Evolutionary conservation across 2,329 filamentous ascomycete genomes (phyloP).

Genomic region (Aspergillus calidoustus): DNA sequence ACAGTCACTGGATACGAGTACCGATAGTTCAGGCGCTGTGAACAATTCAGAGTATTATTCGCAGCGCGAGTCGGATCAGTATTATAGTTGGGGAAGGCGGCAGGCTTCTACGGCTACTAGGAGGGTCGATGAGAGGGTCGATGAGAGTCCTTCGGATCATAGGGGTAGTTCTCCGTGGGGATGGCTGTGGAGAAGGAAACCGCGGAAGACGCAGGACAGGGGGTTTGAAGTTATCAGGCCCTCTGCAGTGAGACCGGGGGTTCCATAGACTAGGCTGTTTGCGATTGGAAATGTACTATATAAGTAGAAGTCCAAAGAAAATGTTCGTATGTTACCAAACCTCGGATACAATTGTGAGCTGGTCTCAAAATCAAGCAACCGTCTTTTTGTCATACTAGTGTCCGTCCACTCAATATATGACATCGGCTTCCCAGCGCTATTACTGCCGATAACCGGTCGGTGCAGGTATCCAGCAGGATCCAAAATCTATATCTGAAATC

Average conservation of each 20-base stretch:
- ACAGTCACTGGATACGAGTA: neutral
- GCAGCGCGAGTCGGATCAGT: neutral
- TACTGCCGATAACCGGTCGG: too few species aligned
- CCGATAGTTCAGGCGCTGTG: neutral
- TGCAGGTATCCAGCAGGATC: too few species aligned
- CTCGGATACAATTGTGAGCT: too few species aligned
- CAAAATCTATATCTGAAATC: too few species aligned
- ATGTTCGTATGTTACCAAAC: too few species aligned
- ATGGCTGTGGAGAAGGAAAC: neutral
- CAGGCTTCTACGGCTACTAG: neutral
- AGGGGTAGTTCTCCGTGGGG: neutral
- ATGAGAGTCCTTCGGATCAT: neutral
- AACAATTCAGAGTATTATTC: neutral
- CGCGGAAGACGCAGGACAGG: neutral
- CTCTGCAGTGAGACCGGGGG: neutral
- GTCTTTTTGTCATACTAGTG: too few species aligned
- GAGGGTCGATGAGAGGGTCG: too few species aligned
- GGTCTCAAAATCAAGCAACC: too few species aligned
- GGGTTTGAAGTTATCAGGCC: slow-evolving; percentile 5
- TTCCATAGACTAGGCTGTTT: neutral
- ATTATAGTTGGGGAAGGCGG: neutral
- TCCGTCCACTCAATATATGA: too few species aligned
- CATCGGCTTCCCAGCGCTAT: too few species aligned
- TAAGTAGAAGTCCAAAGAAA: too few species aligned
- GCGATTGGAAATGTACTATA: too few species aligned